A percentile compares a stretch with the other conserved stretches of the same genome.
Conservation (phyloP, 2,329 filamentous ascomycete genomes). For the Chrysoporthe austroafricana region DNA sequence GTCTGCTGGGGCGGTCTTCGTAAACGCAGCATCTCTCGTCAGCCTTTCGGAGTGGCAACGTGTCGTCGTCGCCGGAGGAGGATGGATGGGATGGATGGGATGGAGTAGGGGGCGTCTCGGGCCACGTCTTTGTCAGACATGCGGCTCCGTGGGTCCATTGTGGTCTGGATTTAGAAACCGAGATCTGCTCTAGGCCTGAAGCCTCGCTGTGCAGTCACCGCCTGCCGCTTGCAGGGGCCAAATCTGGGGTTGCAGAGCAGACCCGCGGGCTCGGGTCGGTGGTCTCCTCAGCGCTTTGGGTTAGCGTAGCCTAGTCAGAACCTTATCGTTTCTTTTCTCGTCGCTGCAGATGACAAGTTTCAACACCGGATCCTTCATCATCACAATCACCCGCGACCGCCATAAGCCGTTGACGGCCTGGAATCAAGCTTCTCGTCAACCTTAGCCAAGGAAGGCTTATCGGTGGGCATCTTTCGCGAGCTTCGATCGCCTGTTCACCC, state of each 20-base stretch:
- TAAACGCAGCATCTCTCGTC: neutral
- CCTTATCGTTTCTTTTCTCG: slow-evolving; percentile 4
- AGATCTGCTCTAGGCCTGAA: slow-evolving; percentile 2
- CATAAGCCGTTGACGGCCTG: neutral
- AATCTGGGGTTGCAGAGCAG: slow-evolving; percentile 7
- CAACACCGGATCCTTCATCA: neutral
- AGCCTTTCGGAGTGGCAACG: neutral
- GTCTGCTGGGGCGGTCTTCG: neutral
- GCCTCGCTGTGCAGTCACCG: neutral
- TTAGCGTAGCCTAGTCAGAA: neutral
- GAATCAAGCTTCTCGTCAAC: neutral
- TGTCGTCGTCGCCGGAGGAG: neutral
- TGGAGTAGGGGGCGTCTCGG: neutral
- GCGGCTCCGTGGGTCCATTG: slow-evolving; percentile 4
- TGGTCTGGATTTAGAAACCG: slow-evolving; percentile 13
- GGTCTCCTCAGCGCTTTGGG: neutral
- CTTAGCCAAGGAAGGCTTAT: neutral
- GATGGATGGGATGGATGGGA: neutral
- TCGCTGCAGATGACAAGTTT: neutral
- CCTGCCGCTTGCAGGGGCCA: neutral
- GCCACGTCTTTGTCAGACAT: slow-evolving; percentile 18
- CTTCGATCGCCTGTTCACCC: slow-evolving; percentile 4
- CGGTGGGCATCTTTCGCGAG: slow-evolving; percentile 3
- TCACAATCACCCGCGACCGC: neutral
- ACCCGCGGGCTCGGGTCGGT: neutral